Evolutionary conservation across 129 eudicot genomes (phyloP).

Genomic region (Pulicaria dysenterica): DNA sequence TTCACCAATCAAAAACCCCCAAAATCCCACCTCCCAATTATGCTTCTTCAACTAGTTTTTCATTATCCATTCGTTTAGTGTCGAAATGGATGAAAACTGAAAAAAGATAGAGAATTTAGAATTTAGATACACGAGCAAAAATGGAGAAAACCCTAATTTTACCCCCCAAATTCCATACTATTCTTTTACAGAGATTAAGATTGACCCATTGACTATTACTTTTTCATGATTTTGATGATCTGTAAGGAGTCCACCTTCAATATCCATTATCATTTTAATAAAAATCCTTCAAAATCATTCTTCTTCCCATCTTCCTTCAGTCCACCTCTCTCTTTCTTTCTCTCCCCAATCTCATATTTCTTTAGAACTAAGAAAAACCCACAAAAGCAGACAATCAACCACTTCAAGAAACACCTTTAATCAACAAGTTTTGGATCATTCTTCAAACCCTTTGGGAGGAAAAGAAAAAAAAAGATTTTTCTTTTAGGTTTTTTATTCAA

Average conservation of each 20-base stretch:
- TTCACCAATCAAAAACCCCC: constrained; percentile 26
- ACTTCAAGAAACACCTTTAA: constrained; percentile 37
- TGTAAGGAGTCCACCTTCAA: constrained; percentile 20
- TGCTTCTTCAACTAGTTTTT: constrained; percentile 17
- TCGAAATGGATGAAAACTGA: not conserved
- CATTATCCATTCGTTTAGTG: constrained; percentile 20
- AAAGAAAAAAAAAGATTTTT: not conserved
- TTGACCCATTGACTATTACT: constrained; percentile 30
- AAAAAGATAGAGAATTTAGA: not conserved
- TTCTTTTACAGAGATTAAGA: constrained; percentile 8
- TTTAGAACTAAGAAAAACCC: constrained; percentile 33
- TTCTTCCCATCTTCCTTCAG: constrained; percentile 20
- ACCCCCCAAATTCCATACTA: constrained; percentile 10
- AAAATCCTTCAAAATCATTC: constrained; percentile 23
- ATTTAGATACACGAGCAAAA: not conserved
- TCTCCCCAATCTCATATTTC: constrained; percentile 54
- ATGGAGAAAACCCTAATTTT: constrained; percentile 25
- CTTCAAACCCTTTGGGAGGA: constrained; percentile 17
- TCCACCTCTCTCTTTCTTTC: constrained; percentile 30
- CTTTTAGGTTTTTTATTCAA: constrained; percentile 8
- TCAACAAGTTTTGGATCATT: constrained; percentile 21
- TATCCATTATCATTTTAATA: constrained; percentile 25
- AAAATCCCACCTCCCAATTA: constrained; percentile 27
- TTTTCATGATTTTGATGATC: constrained; percentile 18
- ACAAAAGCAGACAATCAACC: constrained; percentile 14